Percentiles rank a stretch among this genome's conserved stretches.
Conservation (phyloP, 345 rosid genomes). For the Populus simonii region DNA sequence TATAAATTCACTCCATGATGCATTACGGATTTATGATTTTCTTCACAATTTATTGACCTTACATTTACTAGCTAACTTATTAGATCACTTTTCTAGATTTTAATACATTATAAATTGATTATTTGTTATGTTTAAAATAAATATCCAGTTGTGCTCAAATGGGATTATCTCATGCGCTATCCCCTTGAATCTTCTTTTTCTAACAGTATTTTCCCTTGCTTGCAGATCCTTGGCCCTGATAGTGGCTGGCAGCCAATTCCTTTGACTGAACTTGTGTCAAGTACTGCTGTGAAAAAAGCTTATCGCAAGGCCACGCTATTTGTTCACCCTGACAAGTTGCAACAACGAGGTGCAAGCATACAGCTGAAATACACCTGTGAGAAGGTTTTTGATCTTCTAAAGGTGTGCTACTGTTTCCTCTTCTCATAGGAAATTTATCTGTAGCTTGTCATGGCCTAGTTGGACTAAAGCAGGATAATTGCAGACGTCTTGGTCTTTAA, state of each 20-base stretch:
- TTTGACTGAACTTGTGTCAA: slow-evolving; percentile 66
- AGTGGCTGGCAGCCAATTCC: slow-evolving; percentile 91
- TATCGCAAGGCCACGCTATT: slow-evolving; percentile 83
- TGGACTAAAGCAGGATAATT: neutral
- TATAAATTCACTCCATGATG: neutral
- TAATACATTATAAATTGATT: neutral
- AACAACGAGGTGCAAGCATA: slow-evolving; percentile 92
- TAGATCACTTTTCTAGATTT: neutral
- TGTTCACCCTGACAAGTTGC: slow-evolving; percentile 94
- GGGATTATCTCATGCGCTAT: neutral
- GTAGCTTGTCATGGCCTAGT: neutral
- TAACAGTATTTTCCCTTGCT: neutral
- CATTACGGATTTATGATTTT: neutral
- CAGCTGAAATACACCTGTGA: slow-evolving; percentile 87
- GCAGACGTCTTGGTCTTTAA: neutral
- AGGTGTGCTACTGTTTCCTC: slow-evolving; percentile 41
- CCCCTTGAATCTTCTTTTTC: too few relatives aligned
- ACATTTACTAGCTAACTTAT: neutral
- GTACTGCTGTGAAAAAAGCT: slow-evolving; percentile 80
- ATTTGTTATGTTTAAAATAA: neutral
- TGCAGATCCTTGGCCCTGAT: slow-evolving; percentile 87
- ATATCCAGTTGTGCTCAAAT: neutral
- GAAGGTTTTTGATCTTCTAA: slow-evolving; percentile 90
- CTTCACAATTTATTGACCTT: neutral
- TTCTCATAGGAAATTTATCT: neutral